A percentile compares a stretch with the other conserved stretches of the same genome.
Evolutionary conservation across 2,329 filamentous ascomycete genomes (phyloP).

Genomic region (Aspergillus sp.): DNA sequence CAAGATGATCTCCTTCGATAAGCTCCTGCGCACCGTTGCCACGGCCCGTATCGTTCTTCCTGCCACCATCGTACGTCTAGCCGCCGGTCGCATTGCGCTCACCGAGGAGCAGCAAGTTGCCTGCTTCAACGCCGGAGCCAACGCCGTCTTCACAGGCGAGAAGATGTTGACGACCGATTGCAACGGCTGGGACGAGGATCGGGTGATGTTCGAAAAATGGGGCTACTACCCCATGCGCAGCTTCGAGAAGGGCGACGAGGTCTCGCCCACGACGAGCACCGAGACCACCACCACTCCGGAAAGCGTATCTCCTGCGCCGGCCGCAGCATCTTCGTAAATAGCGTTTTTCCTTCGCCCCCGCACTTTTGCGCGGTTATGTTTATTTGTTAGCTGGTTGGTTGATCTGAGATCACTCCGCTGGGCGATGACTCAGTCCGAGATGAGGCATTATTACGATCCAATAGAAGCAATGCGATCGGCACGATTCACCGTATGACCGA

Average conservation of each 20-base stretch:
- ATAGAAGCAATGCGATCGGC: slow-evolving; percentile 4
- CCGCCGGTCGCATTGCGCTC: slow-evolving; percentile 80
- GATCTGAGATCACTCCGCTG: background rate
- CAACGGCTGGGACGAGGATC: slow-evolving; percentile 87
- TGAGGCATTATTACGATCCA: slow-evolving; percentile 8
- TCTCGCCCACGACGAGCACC: slow-evolving; percentile 7
- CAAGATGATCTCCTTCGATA: slow-evolving; percentile 71
- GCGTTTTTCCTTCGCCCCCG: background rate
- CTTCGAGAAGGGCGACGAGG: slow-evolving; percentile 44
- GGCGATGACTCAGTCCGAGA: background rate
- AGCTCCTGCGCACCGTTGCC: slow-evolving; percentile 77
- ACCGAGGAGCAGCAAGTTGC: slow-evolving; percentile 84
- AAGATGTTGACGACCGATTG: slow-evolving; percentile 94
- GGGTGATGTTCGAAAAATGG: slow-evolving; percentile 78
- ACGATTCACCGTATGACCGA: background rate
- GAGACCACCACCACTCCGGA: slow-evolving; percentile 8
- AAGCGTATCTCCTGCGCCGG: slow-evolving; percentile 28
- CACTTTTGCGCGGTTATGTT: background rate
- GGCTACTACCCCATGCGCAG: slow-evolving; percentile 74
- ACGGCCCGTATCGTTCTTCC: slow-evolving; percentile 83
- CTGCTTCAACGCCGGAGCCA: slow-evolving; percentile 88
- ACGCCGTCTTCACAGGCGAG: slow-evolving; percentile 93
- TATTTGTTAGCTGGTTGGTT: background rate
- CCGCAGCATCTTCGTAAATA: slow-evolving; percentile 27
- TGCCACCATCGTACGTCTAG: slow-evolving; percentile 79